phyloP scores from a whole-genome alignment of 2,329 filamentous ascomycete species.

The Penicillium sp. region DNA sequence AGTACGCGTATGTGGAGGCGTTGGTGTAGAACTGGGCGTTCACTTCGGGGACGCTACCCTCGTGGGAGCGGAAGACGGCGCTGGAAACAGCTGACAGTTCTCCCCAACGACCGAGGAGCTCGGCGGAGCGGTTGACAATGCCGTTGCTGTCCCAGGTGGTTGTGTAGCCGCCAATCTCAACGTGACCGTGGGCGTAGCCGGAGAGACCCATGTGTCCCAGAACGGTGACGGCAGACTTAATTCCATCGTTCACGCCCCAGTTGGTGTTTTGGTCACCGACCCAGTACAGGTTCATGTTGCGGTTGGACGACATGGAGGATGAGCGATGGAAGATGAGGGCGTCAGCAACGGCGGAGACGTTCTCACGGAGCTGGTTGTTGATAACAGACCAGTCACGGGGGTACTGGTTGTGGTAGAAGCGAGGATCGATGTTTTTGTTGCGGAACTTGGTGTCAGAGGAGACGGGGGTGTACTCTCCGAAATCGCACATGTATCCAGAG shows the following conservation, averaged over 20 bases:
- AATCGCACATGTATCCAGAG: constrained; percentile 39
- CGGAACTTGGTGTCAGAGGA: constrained; percentile 27
- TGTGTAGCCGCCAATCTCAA: constrained; percentile 41
- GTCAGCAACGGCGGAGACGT: constrained; percentile 29
- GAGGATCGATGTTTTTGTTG: constrained; percentile 28
- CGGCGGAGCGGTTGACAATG: constrained; percentile 36
- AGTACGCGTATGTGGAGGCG: constrained; percentile 33
- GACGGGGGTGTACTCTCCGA: constrained; percentile 39
- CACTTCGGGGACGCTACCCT: constrained; percentile 39
- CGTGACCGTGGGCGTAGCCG: constrained; percentile 37
- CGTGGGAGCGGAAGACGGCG: constrained; percentile 38
- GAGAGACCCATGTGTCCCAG: constrained; percentile 39
- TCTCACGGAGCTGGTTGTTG: constrained; percentile 31
- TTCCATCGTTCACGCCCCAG: constrained; percentile 36
- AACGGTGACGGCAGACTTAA: constrained; percentile 36
- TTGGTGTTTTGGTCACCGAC: constrained; percentile 39
- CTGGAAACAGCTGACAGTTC: constrained; percentile 37
- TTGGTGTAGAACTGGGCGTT: constrained; percentile 42
- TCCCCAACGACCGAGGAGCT: constrained; percentile 40
- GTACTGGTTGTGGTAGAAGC: constrained; percentile 39
- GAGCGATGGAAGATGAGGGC: constrained; percentile 39
- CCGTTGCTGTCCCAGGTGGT: constrained; percentile 26
- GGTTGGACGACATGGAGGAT: constrained; percentile 31
- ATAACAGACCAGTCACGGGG: constrained; percentile 35
- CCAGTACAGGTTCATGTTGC: constrained; percentile 42